A percentile compares a stretch with the other conserved stretches of the same genome.
phyloP scores from a whole-genome alignment of 164 flowering plant genomes.

The Aristolochia fimbriata region DNA sequence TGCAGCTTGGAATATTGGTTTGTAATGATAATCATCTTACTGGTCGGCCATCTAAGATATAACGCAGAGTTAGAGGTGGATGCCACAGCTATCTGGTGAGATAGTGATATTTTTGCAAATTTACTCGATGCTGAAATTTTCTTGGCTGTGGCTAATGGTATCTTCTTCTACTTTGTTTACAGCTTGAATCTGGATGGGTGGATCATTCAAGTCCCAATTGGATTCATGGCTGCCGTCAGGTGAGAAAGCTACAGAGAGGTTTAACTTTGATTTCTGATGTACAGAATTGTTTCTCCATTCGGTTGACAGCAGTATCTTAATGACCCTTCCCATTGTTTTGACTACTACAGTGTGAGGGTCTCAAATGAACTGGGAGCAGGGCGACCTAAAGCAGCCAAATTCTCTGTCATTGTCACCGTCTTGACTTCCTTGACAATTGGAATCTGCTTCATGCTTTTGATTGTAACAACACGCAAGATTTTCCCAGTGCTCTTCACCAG shows the following conservation, averaged over 20 bases:
- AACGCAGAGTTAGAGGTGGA: constrained; percentile 2
- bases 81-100: too few species aligned
- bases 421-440: too few species aligned
- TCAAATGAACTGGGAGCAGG: constrained; percentile 18
- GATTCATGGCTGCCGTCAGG: constrained; percentile 8
- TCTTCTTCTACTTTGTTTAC: background rate
- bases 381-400: constrained; percentile 11
- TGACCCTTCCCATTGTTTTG: background rate
- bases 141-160: too few species aligned
- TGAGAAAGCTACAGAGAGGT: background rate
- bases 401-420: constrained; percentile 6
- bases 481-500: constrained; percentile 5
- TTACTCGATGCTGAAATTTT: too few species aligned
- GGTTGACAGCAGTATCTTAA: too few species aligned
- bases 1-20: constrained; percentile 8
- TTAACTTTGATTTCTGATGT: background rate
- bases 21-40: constrained; percentile 3
- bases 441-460: too few species aligned
- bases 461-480: background rate
- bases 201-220: constrained; percentile 9
- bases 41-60: constrained; percentile 3
- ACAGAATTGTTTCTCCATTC: too few species aligned
- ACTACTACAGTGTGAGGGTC: constrained; percentile 11
- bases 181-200: constrained; percentile 8
- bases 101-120: too few species aligned